These are phyloP conservation scores for Cystobasidium ongulense DNA, from an alignment of 768 basidiomycete species.

Conservation along the genomic window DNA sequence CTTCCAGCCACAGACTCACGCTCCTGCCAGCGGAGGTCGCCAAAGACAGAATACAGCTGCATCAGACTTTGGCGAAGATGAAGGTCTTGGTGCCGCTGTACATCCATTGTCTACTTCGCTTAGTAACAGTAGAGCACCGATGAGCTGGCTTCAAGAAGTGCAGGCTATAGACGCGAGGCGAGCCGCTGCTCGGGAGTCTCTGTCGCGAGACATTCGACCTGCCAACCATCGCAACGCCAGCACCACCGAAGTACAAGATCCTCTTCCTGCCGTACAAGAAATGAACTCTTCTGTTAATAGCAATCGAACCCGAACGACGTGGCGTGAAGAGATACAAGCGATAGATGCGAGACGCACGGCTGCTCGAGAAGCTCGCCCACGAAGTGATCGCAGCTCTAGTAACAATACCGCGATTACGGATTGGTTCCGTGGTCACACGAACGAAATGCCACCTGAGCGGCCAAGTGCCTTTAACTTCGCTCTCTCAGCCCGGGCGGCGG, in stretches of 20 bases:
- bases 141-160: neutral
- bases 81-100: neutral
- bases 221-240: neutral
- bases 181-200: too few species aligned
- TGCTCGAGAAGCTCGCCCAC: neutral
- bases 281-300: too few species aligned
- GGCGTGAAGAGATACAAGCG: neutral
- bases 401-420: neutral
- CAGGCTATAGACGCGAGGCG: neutral
- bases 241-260: too few species aligned
- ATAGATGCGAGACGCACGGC: neutral
- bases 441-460: neutral
- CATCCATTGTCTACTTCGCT: neutral
- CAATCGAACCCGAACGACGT: too few species aligned
- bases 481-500: neutral
- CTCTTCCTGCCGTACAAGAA: too few species aligned
- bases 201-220: neutral
- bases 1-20: neutral
- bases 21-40: neutral
- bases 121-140: neutral
- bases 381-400: neutral
- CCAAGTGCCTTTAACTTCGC: neutral
- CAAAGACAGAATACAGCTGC: neutral
- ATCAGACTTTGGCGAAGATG: neutral
- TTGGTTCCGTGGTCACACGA: slow-evolving; percentile 1